phyloP scores from a whole-genome alignment of 345 rosid species.

The Camelina laxa region DNA sequence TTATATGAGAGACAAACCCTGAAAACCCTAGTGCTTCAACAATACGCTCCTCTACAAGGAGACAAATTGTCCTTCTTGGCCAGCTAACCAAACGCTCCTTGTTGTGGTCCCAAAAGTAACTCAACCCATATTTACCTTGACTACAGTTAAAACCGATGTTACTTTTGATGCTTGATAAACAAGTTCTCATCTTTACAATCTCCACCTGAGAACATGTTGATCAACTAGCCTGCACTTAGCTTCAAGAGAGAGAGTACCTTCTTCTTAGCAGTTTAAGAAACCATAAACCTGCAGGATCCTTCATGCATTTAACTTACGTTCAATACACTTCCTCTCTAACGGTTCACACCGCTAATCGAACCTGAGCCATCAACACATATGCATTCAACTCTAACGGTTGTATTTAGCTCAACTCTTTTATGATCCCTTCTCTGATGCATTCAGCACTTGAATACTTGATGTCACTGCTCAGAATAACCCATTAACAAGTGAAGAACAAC shows the following conservation, averaged over 20 bases:
- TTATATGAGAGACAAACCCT: no score
- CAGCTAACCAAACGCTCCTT: no score
- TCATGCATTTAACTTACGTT: background rate
- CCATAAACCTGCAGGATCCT: background rate
- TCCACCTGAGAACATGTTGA: no score
- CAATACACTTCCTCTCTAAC: background rate
- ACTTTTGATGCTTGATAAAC: no score
- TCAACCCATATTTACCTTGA: no score
- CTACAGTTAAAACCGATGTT: no score
- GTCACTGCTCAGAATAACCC: background rate
- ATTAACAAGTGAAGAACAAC: background rate
- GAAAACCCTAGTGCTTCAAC: background rate
- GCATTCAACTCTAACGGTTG: background rate
- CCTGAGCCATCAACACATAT: conserved; percentile 4
- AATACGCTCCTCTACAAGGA: no score
- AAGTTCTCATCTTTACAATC: no score
- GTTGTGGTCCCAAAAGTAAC: no score
- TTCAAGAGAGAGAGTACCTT: background rate
- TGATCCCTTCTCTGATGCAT: background rate
- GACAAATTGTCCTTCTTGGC: background rate
- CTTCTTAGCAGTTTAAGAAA: background rate
- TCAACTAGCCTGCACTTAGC: no score
- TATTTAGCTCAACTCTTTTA: background rate
- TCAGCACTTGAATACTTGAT: background rate
- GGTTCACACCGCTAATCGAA: background rate